These are phyloP conservation scores for Venturia aucupariae DNA, from an alignment of 2,329 filamentous ascomycete species.

Conservation along the genomic window DNA sequence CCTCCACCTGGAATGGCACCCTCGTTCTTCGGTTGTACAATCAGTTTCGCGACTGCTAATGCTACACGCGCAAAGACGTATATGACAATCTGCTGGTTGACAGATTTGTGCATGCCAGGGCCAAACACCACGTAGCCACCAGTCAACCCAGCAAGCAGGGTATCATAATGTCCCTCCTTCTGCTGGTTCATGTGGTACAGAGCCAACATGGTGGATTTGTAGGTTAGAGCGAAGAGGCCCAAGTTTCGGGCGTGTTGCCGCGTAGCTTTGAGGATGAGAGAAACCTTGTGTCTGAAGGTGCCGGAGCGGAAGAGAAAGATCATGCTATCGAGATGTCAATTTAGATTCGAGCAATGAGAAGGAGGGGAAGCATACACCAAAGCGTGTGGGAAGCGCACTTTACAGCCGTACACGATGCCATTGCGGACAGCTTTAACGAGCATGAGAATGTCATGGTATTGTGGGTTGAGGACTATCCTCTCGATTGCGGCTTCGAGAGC, in stretches of 20 bases:
- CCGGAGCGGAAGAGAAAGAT: conserved; percentile 92
- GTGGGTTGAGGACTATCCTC: conserved; percentile 68
- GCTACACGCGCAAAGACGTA: conserved; percentile 93
- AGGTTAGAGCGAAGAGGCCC: conserved; percentile 80
- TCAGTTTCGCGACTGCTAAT: conserved; percentile 73
- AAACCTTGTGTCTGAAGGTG: conserved; percentile 73
- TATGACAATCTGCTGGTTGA: conserved; percentile 95
- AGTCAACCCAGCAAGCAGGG: conserved; percentile 75
- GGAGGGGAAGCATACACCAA: conserved; percentile 52
- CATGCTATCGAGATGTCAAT: conserved; percentile 52
- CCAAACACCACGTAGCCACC: conserved; percentile 95
- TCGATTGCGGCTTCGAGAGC: conserved; percentile 55
- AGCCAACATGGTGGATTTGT: conserved; percentile 73
- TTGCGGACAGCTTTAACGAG: conserved; percentile 91
- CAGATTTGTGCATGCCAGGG: conserved; percentile 62
- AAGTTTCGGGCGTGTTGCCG: conserved; percentile 86
- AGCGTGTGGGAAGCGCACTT: conserved; percentile 96
- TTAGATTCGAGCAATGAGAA: conserved; percentile 18
- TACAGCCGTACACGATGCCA: conserved; percentile 91
- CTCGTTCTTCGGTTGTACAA: conserved; percentile 52
- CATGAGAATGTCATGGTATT: conserved; percentile 74
- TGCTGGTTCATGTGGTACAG: conserved; percentile 47
- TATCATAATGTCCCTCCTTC: conserved; percentile 65
- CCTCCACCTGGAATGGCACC: conserved; percentile 21
- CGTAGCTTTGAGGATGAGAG: conserved; percentile 75